Conservation (phyloP, 148 eudicot species). For the Camellia japonica region DNA sequence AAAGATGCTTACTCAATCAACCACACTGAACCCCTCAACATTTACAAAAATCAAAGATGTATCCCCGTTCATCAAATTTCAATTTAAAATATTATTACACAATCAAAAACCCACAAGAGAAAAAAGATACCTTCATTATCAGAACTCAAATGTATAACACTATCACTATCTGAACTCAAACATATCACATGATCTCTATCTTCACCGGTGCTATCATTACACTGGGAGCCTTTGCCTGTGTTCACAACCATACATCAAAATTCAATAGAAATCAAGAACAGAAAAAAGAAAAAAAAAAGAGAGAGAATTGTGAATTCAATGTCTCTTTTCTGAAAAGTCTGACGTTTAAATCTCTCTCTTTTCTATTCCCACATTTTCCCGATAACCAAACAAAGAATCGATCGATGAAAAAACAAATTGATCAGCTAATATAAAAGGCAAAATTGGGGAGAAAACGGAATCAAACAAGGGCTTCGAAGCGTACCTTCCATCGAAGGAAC, state of each 20-base stretch:
- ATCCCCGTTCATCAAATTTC: background rate
- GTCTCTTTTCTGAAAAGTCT: no score
- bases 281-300: background rate
- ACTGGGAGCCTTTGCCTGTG: conserved; percentile 7
- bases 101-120: background rate
- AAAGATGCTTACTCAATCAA: background rate
- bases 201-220: conserved; percentile 1
- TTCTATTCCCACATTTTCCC: background rate
- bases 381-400: background rate
- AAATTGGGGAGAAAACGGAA: background rate
- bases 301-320: no score
- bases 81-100: background rate
- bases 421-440: background rate
- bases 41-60: background rate
- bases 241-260: background rate
- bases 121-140: conserved; percentile 12
- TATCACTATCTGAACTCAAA: background rate
- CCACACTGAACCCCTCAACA: background rate
- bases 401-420: background rate
- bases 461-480: background rate
- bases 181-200: conserved; percentile 3
- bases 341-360: background rate
- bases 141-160: no score
- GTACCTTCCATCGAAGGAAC: conserved; percentile 20
- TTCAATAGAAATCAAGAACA: background rate